These are phyloP conservation scores for Rhinocladiella similis DNA, from an alignment of 2,329 filamentous ascomycete species.

Conservation along the genomic window DNA sequence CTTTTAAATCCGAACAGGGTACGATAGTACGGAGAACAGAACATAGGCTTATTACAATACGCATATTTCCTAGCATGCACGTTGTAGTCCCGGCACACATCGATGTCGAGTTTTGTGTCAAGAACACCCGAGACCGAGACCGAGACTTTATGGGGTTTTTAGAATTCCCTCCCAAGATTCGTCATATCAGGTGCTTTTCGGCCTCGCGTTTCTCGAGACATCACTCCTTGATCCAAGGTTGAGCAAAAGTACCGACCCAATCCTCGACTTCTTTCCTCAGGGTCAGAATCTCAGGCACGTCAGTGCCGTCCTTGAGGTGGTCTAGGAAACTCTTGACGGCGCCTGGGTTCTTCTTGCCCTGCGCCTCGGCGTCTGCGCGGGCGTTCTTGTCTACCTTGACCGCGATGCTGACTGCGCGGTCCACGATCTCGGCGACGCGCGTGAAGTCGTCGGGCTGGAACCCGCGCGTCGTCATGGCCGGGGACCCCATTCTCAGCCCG, in stretches of 20 bases:
- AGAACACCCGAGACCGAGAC: too few species aligned
- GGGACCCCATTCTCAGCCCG: constrained; percentile 93
- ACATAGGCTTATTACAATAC: too few species aligned
- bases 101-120: too few species aligned
- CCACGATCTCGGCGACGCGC: constrained; percentile 85
- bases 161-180: too few species aligned
- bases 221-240: constrained; percentile 31
- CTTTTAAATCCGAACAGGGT: too few species aligned
- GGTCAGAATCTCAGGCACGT: constrained; percentile 32
- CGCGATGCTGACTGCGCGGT: constrained; percentile 76
- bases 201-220: too few species aligned
- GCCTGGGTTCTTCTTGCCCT: constrained; percentile 34
- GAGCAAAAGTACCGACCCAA: constrained; percentile 36
- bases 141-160: too few species aligned
- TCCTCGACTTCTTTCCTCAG: constrained; percentile 35
- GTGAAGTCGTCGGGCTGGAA: constrained; percentile 92
- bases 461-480: constrained; percentile 94
- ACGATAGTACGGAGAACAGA: too few species aligned
- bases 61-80: too few species aligned
- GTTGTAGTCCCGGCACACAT: too few species aligned
- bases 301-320: constrained; percentile 33
- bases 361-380: constrained; percentile 26
- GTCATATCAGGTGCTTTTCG: too few species aligned
- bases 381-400: constrained; percentile 30
- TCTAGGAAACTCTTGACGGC: constrained; percentile 35